Base-by-base conservation (phyloP, 306 rosid genomes). In the Rubus parviflorus region DNA sequence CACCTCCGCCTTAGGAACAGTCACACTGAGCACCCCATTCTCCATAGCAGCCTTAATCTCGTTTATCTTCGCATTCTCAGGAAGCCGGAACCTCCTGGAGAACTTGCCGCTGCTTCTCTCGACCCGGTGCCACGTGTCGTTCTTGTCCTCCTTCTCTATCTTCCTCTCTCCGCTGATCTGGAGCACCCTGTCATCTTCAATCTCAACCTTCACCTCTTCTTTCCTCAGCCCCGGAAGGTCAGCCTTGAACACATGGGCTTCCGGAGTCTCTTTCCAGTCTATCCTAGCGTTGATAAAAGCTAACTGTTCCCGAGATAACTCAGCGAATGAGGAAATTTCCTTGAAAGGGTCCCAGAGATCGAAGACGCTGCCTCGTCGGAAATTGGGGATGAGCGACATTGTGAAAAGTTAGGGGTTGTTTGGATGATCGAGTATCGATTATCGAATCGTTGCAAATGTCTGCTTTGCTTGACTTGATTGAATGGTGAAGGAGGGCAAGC, bases 151-250 rank as follows among this genome's bases (percentile, higher is more conserved):
- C 62, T 81, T 81, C 78, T 81, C 83, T 2, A 77, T 41, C 7
- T 81, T 84, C 72, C 83, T 81, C 83, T 84, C 85, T 17, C 79
- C 81, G 57, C 83, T 77, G 17, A 81, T 74, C 48, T 75, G 88
- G 6, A 84, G 79, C 68, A 80, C 84, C 22, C 81, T 65, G 58
- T 76, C 74, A 3, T 83, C 79, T 25, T 78, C 85, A 1, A 81
- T 62, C 81, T 78, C 83, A 4, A 84, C 88, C 68, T 81, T 78
- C 12, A 77, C 81, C 60, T 84, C 83, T 9, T 84, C 82, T 16
- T 80, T 80, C 70, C 52, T 76, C 41, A 84, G 37, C 17, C 88
- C 81, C 0, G 77, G 74, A 3, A 80, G 49, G 43, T 83, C 82
- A 0, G 82, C 79, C 72, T 73, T 49, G 80, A 83, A 83, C 41